phyloP scores from a whole-genome alignment of 352 stramenopile genomes.

The Phytophthora chlamydospora region DNA sequence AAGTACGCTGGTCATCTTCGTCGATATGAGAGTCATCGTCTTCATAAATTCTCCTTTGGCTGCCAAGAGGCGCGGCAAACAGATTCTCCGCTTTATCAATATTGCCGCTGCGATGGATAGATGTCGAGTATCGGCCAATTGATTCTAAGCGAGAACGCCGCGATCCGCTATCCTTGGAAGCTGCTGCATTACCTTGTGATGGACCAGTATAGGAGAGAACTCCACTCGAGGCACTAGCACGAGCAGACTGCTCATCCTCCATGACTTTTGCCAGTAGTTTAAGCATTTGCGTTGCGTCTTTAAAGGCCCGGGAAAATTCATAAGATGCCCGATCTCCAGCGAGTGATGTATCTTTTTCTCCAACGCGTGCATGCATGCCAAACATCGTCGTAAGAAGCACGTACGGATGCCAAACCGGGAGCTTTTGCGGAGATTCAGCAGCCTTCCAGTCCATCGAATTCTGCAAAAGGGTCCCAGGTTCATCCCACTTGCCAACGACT shows the following conservation, averaged over 20 bases:
- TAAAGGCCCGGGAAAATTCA: slow-evolving; percentile 75
- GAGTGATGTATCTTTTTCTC: slow-evolving; percentile 75
- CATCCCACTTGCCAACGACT: slow-evolving; percentile 84
- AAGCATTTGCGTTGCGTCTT: slow-evolving; percentile 85
- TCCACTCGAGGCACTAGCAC: slow-evolving; percentile 61
- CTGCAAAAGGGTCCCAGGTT: slow-evolving; percentile 70
- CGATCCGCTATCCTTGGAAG: slow-evolving; percentile 17
- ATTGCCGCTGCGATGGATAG: slow-evolving; percentile 58
- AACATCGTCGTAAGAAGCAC: slow-evolving; percentile 86
- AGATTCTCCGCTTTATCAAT: slow-evolving; percentile 80
- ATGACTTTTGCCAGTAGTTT: slow-evolving; percentile 80
- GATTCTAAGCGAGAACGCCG: slow-evolving; percentile 39
- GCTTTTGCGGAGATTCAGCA: slow-evolving; percentile 66
- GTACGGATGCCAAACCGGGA: slow-evolving; percentile 87
- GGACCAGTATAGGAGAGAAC: slow-evolving; percentile 59
- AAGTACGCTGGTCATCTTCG: slow-evolving; percentile 28
- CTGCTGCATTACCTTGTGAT: slow-evolving; percentile 21
- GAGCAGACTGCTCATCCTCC: slow-evolving; percentile 64
- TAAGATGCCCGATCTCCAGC: slow-evolving; percentile 65
- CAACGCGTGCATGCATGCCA: slow-evolving; percentile 83
- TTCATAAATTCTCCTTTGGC: slow-evolving; percentile 24
- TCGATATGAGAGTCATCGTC: slow-evolving; percentile 12
- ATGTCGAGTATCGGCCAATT: slow-evolving; percentile 77
- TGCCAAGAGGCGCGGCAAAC: slow-evolving; percentile 43
- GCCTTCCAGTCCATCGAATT: slow-evolving; percentile 85